These are phyloP conservation scores for Triadica sebifera DNA, from an alignment of 345 rosid species.

Conservation along the genomic window DNA sequence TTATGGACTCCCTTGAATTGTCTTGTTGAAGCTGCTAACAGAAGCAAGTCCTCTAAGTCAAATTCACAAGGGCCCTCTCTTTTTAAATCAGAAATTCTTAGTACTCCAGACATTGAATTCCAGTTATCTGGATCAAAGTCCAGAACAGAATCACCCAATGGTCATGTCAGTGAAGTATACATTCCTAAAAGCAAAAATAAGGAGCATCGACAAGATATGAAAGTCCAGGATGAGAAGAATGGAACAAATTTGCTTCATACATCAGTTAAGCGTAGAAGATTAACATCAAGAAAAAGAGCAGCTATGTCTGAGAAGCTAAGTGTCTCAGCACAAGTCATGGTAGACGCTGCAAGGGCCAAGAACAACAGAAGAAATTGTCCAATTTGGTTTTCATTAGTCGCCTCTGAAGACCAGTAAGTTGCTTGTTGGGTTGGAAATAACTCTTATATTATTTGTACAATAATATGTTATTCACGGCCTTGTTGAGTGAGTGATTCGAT, in stretches of 20 bases:
- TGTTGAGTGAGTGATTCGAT: conserved; percentile 9
- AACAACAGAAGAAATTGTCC: conserved; percentile 61
- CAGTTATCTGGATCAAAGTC: conserved; percentile 38
- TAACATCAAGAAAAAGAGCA: conserved; percentile 53
- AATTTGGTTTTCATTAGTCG: conserved; percentile 93
- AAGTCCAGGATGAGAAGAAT: conserved; percentile 47
- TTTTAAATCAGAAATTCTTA: conserved; percentile 36
- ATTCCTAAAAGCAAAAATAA: conserved; percentile 46
- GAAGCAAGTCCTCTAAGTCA: conserved; percentile 69
- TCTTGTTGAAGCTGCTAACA: conserved; percentile 93
- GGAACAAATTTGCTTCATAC: conserved; percentile 47
- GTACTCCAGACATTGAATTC: conserved; percentile 38
- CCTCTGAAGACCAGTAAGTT: conserved; percentile 84
- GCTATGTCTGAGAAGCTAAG: conserved; percentile 47
- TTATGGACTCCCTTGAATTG: conserved; percentile 84
- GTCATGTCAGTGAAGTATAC: conserved; percentile 31
- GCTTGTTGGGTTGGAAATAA: conserved; percentile 6
- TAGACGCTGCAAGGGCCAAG: conserved; percentile 49
- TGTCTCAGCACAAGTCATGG: conserved; percentile 50
- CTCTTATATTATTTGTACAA: not conserved
- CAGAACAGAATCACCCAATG: conserved; percentile 29
- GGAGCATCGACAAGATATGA: conserved; percentile 49
- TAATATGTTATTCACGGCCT: not conserved
- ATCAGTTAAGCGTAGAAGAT: conserved; percentile 57
- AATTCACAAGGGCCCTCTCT: conserved; percentile 47